These are phyloP conservation scores for Xylaria sp. DNA, from an alignment of 2,329 filamentous ascomycete genomes.

Conservation along the genomic window DNA sequence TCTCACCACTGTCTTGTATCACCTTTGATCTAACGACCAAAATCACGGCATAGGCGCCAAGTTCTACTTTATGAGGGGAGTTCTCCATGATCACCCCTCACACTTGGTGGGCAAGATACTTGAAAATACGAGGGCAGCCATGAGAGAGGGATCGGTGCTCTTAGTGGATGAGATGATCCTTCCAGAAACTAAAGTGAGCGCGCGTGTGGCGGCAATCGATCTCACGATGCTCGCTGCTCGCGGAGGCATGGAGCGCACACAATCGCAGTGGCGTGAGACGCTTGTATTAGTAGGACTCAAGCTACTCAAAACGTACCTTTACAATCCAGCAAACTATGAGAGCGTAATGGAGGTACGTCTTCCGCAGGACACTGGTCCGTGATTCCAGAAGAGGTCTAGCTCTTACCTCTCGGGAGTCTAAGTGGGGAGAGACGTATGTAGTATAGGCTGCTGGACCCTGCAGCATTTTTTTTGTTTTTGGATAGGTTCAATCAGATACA, in stretches of 20 bases:
- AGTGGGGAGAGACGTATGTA: too few relatives aligned
- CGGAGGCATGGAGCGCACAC: constrained; percentile 35
- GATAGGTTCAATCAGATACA: too few relatives aligned
- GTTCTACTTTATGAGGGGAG: constrained; percentile 39
- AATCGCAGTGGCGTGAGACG: constrained; percentile 25
- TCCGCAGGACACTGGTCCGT: too few relatives aligned
- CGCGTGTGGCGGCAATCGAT: constrained; percentile 32
- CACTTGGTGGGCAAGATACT: constrained; percentile 27
- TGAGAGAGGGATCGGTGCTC: constrained; percentile 35
- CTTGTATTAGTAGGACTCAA: constrained; percentile 20
- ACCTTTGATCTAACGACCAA: too few relatives aligned
- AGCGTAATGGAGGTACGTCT: constrained; percentile 36
- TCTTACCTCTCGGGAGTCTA: too few relatives aligned
- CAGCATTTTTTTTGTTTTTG: too few relatives aligned
- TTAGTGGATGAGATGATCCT: constrained; percentile 41
- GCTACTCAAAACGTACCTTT: constrained; percentile 22
- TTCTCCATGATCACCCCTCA: constrained; percentile 38
- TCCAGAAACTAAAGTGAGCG: constrained; percentile 20
- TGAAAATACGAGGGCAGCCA: constrained; percentile 21
- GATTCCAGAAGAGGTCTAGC: too few relatives aligned
- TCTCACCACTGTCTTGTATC: too few relatives aligned
- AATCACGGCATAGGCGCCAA: constrained; percentile 34
- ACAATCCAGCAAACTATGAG: constrained; percentile 26
- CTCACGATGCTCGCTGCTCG: constrained; percentile 36
- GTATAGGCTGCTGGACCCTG: too few relatives aligned